Conservation (phyloP, 2,329 filamentous ascomycete genomes). For the Colletotrichum graminicola region DNA sequence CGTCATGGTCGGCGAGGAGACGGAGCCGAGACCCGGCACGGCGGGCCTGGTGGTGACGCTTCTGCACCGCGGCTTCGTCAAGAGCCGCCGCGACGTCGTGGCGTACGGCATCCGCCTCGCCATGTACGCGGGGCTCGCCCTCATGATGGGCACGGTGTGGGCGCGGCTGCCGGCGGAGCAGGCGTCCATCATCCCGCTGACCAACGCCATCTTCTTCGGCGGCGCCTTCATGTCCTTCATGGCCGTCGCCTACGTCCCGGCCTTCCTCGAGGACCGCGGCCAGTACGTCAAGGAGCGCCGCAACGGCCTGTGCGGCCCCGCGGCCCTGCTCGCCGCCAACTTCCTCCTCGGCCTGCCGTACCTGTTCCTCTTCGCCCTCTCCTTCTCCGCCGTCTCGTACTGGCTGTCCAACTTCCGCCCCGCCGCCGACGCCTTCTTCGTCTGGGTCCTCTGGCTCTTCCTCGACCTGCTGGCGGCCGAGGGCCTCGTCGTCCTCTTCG, state of each 20-base stretch:
- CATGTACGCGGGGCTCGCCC: constrained; percentile 81
- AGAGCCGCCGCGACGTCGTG: constrained; percentile 85
- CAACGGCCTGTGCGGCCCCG: constrained; percentile 84
- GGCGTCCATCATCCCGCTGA: constrained; percentile 81
- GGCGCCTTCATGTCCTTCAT: constrained; percentile 84
- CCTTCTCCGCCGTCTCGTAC: constrained; percentile 83
- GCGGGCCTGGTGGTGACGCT: constrained; percentile 71
- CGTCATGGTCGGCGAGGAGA: constrained; percentile 48
- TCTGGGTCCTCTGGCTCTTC: constrained; percentile 86
- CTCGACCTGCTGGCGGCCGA: constrained; percentile 86
- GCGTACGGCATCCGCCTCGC: constrained; percentile 85
- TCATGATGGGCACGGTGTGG: constrained; percentile 93
- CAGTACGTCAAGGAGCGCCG: constrained; percentile 82
- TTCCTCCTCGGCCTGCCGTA: constrained; percentile 86
- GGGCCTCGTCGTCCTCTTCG: constrained; percentile 82
- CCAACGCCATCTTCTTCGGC: constrained; percentile 84
- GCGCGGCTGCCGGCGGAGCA: constrained; percentile 77
- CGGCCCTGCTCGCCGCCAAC: constrained; percentile 80
- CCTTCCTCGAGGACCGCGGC: constrained; percentile 82
- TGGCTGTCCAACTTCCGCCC: constrained; percentile 84
- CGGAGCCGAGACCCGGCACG: constrained; percentile 57
- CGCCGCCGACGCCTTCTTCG: constrained; percentile 75
- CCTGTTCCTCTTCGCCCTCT: constrained; percentile 79
- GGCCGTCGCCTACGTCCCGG: constrained; percentile 87
- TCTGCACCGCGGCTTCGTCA: constrained; percentile 84